These are phyloP conservation scores for Pezizomycotina sp. DNA, from an alignment of 2,329 filamentous ascomycete species.

Conservation along the genomic window DNA sequence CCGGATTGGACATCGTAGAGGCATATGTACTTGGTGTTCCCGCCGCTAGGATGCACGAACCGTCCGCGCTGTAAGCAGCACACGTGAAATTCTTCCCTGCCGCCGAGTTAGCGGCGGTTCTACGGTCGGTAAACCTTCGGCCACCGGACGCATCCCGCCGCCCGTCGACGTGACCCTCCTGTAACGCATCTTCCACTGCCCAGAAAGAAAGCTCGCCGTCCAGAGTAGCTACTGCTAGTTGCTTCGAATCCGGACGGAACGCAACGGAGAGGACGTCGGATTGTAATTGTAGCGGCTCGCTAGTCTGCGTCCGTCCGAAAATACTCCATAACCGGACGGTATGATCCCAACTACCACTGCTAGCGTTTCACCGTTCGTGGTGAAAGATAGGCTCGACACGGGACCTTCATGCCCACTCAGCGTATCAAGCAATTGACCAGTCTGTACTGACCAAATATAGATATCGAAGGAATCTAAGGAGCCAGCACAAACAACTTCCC, in stretches of 20 bases:
- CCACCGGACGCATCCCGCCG: slow-evolving; percentile 86
- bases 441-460: slow-evolving; percentile 97
- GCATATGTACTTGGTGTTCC: slow-evolving; percentile 89
- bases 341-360: slow-evolving; percentile 88
- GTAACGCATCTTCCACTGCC: slow-evolving; percentile 74
- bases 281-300: slow-evolving; percentile 80
- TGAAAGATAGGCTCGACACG: slow-evolving; percentile 73
- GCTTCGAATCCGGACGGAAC: slow-evolving; percentile 75
- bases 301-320: slow-evolving; percentile 84
- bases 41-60: slow-evolving; percentile 71
- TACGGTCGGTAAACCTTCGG: slow-evolving; percentile 68
- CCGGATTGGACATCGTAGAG: slow-evolving; percentile 98
- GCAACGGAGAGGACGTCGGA: slow-evolving; percentile 77
- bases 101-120: slow-evolving; percentile 76
- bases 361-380: slow-evolving; percentile 66
- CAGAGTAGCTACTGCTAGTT: slow-evolving; percentile 78
- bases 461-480: slow-evolving; percentile 94
- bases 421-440: slow-evolving; percentile 80
- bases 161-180: slow-evolving; percentile 73
- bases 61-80: slow-evolving; percentile 82
- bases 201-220: slow-evolving; percentile 93
- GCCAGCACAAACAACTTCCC: slow-evolving; percentile 87
- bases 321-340: slow-evolving; percentile 94
- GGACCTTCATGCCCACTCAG: slow-evolving; percentile 87
- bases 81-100: slow-evolving; percentile 82